A percentile compares a stretch with the other conserved stretches of the same genome.
Evolutionary conservation across 805 yeast genomes (phyloP).

Genomic region (Pichia ethanolica): DNA sequence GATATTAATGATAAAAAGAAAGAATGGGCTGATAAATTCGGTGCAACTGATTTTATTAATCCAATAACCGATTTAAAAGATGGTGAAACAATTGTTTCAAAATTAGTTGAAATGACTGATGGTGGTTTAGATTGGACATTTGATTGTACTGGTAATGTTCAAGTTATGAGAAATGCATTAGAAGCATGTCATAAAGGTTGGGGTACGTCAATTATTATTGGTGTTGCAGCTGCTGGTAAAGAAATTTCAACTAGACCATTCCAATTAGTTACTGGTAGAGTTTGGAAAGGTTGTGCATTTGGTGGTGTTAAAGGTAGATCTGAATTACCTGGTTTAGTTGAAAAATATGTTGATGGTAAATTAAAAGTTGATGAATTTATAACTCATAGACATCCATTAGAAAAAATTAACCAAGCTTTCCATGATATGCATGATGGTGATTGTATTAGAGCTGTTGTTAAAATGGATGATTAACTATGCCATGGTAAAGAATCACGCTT

Average conservation of each 20-base stretch:
- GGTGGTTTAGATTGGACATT: slow-evolving; percentile 96
- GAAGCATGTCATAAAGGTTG: slow-evolving; percentile 99
- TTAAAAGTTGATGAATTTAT: slow-evolving; percentile 92
- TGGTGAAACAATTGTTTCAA: slow-evolving; percentile 71
- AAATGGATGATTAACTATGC: slow-evolving; percentile 22
- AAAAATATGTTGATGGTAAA: slow-evolving; percentile 72
- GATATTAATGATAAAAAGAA: slow-evolving; percentile 82
- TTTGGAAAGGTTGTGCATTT: slow-evolving; percentile 98
- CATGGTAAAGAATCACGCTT: slow-evolving; percentile 4
- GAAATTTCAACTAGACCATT: slow-evolving; percentile 96
- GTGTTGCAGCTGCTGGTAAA: slow-evolving; percentile 98
- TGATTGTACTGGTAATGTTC: slow-evolving; percentile 95
- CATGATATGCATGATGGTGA: slow-evolving; percentile 92
- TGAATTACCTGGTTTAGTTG: slow-evolving; percentile 85
- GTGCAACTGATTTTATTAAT: slow-evolving; percentile 93
- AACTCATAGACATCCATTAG: slow-evolving; percentile 79
- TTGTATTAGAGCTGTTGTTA: slow-evolving; percentile 82
- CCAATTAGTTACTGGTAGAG: slow-evolving; percentile 98
- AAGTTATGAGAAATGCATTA: slow-evolving; percentile 92
- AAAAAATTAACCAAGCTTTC: slow-evolving; percentile 79
- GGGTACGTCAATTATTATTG: slow-evolving; percentile 93
- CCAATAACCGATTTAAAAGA: slow-evolving; percentile 61
- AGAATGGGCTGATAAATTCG: slow-evolving; percentile 81
- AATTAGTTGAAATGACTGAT: slow-evolving; percentile 82
- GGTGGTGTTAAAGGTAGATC: slow-evolving; percentile 98